phyloP scores from a whole-genome alignment of 306 rosid species.

The Sindora glabra region DNA sequence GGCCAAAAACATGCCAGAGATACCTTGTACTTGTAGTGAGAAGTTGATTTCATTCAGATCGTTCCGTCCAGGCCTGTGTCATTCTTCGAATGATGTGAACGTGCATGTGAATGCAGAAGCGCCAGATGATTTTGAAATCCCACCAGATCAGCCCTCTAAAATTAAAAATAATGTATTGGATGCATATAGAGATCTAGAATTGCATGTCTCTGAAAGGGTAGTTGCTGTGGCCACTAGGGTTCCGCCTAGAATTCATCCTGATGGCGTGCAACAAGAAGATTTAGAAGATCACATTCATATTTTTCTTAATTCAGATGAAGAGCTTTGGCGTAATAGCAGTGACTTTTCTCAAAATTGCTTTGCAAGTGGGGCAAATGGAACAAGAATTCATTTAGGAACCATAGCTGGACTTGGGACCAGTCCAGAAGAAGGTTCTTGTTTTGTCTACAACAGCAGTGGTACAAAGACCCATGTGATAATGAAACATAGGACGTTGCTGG shows the following conservation, averaged over 20 bases:
- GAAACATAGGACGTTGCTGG: constrained; percentile 94
- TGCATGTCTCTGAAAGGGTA: constrained; percentile 72
- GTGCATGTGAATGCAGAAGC: constrained; percentile 18
- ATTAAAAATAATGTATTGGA: constrained; percentile 33
- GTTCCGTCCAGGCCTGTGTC: constrained; percentile 21
- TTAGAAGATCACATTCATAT: constrained; percentile 65
- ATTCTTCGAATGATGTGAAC: constrained; percentile 23
- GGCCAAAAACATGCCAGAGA: constrained; percentile 35
- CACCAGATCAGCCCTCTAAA: constrained; percentile 16
- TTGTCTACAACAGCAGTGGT: constrained; percentile 58
- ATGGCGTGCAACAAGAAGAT: constrained; percentile 31
- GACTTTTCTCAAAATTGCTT: constrained; percentile 21
- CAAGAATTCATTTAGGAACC: constrained; percentile 64
- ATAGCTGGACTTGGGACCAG: constrained; percentile 77
- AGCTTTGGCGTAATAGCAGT: constrained; percentile 17
- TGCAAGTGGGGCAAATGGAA: constrained; percentile 26
- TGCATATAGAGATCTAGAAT: constrained; percentile 66
- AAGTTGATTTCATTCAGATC: constrained; percentile 45
- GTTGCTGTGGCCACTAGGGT: constrained; percentile 69
- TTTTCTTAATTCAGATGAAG: constrained; percentile 45
- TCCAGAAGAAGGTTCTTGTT: constrained; percentile 79
- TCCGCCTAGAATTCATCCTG: constrained; percentile 42
- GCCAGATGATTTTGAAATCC: constrained; percentile 18
- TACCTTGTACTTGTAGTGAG: constrained; percentile 31
- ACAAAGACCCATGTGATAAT: constrained; percentile 71